Percentiles rank a stretch among this genome's conserved stretches.
phyloP scores from a whole-genome alignment of 306 rosid species.

The Vicia faba region DNA sequence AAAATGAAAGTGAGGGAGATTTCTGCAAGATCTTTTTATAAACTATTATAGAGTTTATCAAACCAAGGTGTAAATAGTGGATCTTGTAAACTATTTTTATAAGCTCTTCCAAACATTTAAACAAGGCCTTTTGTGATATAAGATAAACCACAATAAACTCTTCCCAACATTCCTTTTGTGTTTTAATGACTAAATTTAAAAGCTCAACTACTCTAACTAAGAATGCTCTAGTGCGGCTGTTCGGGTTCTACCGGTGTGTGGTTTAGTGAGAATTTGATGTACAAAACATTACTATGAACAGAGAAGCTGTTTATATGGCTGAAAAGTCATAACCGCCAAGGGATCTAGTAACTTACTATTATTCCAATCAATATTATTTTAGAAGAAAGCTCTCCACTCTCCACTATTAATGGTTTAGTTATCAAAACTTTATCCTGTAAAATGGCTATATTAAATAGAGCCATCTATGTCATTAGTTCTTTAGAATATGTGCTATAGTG shows the following conservation, averaged over 20 bases:
- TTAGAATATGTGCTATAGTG: not conserved
- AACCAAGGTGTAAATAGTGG: not conserved
- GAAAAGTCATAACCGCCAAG: not conserved
- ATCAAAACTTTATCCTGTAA: not conserved
- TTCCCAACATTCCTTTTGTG: no score
- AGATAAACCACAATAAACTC: not conserved
- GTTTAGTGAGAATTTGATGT: not conserved
- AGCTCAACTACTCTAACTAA: not conserved
- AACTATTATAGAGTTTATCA: not conserved
- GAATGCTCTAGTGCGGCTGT: not conserved
- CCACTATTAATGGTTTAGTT: not conserved
- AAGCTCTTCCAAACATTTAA: not conserved
- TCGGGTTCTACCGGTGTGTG: not conserved
- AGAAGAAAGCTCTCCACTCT: not conserved
- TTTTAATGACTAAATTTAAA: no score
- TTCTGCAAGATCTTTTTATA: not conserved
- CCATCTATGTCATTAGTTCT: not conserved
- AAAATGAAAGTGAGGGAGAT: not conserved
- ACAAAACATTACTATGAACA: not conserved
- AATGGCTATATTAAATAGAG: not conserved
- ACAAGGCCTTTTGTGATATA: not conserved
- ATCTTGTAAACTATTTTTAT: not conserved
- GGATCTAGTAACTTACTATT: not conserved
- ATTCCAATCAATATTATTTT: constrained; percentile 1
- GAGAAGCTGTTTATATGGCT: not conserved